These are phyloP conservation scores for Pulicaria dysenterica DNA, from an alignment of 129 eudicot genomes.

Conservation along the genomic window DNA sequence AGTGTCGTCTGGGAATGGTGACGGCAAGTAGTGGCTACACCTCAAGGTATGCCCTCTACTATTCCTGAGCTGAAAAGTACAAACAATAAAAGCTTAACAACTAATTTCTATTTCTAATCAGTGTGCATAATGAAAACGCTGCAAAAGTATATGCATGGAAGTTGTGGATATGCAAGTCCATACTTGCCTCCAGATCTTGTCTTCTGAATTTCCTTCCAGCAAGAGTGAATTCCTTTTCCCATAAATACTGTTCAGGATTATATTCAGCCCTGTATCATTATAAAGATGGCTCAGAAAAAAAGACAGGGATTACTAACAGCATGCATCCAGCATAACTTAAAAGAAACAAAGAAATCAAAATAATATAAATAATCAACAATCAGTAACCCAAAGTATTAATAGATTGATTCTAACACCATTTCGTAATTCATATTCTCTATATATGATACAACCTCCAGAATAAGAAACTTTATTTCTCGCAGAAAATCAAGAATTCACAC, in stretches of 20 bases:
- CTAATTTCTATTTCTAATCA: neutral
- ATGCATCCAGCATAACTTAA: neutral
- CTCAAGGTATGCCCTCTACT: slow-evolving; percentile 72
- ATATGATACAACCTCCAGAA: too few relatives aligned
- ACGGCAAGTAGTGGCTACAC: slow-evolving; percentile 92
- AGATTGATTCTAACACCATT: too few relatives aligned
- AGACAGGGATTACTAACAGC: neutral
- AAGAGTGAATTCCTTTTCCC: slow-evolving; percentile 85
- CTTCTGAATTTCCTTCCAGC: slow-evolving; percentile 79
- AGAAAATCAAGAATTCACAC: too few relatives aligned
- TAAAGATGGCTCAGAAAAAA: slow-evolving; percentile 1
- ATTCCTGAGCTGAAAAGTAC: slow-evolving; percentile 72
- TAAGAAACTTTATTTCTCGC: too few relatives aligned
- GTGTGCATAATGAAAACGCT: neutral
- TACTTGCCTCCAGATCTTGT: slow-evolving; percentile 96
- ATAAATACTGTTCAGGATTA: slow-evolving; percentile 83
- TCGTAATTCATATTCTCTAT: too few relatives aligned
- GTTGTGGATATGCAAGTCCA: slow-evolving; percentile 29
- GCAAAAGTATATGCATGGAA: neutral
- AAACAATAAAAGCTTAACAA: slow-evolving; percentile 14
- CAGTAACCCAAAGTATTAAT: too few relatives aligned
- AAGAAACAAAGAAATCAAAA: neutral
- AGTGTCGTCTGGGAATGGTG: slow-evolving; percentile 54
- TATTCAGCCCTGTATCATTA: slow-evolving; percentile 69
- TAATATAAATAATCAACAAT: too few relatives aligned